Conservation (phyloP, 495 filamentous ascomycete genomes). For the Penicillium waksmanii region DNA sequence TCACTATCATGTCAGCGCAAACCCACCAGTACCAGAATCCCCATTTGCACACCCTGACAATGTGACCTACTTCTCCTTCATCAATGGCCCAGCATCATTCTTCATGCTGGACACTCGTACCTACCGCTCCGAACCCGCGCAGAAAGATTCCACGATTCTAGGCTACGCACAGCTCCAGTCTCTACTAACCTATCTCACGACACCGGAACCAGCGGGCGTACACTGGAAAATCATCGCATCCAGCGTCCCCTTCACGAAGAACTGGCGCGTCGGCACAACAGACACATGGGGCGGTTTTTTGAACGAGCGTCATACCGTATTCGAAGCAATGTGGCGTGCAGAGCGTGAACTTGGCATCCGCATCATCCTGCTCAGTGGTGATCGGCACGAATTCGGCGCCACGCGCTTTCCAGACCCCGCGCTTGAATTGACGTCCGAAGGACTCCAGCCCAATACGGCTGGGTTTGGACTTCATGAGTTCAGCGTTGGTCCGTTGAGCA, state of each 20-base stretch:
- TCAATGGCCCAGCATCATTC: slow-evolving; percentile 86
- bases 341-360: slow-evolving; percentile 68
- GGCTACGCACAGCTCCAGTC: slow-evolving; percentile 77
- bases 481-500: slow-evolving; percentile 82
- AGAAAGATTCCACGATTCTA: slow-evolving; percentile 80
- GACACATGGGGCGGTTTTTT: slow-evolving; percentile 96
- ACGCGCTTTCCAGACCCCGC: slow-evolving; percentile 80
- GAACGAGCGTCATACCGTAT: slow-evolving; percentile 72
- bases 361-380: slow-evolving; percentile 84
- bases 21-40: slow-evolving; percentile 67
- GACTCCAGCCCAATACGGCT: slow-evolving; percentile 33
- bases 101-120: slow-evolving; percentile 93
- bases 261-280: slow-evolving; percentile 80
- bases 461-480: slow-evolving; percentile 78
- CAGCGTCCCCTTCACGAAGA: slow-evolving; percentile 93
- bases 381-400: slow-evolving; percentile 93
- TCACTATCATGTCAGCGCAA: slow-evolving; percentile 81
- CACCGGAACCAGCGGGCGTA: slow-evolving; percentile 71
- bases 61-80: slow-evolving; percentile 83
- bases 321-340: slow-evolving; percentile 90
- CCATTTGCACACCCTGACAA: slow-evolving; percentile 46
- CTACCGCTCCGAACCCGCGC: slow-evolving; percentile 70
- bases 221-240: slow-evolving; percentile 92
- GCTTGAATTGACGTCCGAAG: slow-evolving; percentile 23
- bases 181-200: slow-evolving; percentile 73